These are phyloP conservation scores for Naumovozyma castellii DNA, from an alignment of 805 yeast species.

Conservation along the genomic window DNA sequence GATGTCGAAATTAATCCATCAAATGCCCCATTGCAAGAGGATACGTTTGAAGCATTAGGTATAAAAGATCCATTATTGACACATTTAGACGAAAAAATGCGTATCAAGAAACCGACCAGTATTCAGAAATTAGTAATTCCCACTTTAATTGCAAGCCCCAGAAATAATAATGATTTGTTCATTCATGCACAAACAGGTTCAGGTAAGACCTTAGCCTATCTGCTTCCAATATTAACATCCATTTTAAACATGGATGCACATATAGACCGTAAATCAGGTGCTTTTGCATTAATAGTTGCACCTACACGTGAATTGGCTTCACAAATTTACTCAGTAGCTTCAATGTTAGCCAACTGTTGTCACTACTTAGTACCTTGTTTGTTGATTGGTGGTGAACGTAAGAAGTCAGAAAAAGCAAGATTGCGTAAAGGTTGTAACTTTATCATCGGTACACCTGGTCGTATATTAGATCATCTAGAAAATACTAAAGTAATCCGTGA, in stretches of 20 bases:
- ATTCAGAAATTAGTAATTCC: conserved; percentile 82
- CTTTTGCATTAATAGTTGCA: conserved; percentile 79
- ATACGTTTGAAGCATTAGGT: conserved; percentile 65
- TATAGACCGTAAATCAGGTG: conserved; percentile 57
- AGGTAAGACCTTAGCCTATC: conserved; percentile 87
- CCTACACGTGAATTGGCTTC: conserved; percentile 94
- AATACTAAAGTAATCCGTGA: conserved; percentile 68
- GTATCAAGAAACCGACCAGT: conserved; percentile 63
- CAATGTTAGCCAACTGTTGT: conserved; percentile 60
- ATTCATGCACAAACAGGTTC: conserved; percentile 98
- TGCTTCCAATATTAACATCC: conserved; percentile 71
- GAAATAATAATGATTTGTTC: conserved; percentile 56
- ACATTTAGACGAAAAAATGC: conserved; percentile 49
- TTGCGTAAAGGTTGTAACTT: conserved; percentile 91
- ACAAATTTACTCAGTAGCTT: conserved; percentile 78
- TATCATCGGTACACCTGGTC: conserved; percentile 95
- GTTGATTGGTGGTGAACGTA: conserved; percentile 97
- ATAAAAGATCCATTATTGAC: conserved; percentile 42
- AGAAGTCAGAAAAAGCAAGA: conserved; percentile 92
- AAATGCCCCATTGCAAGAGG: conserved; percentile 70
- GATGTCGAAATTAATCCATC: conserved; percentile 43
- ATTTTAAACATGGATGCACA: conserved; percentile 47
- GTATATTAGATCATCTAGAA: conserved; percentile 88
- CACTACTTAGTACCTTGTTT: conserved; percentile 91
- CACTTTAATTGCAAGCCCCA: conserved; percentile 32